A percentile compares a stretch with the other conserved stretches of the same genome.
These are phyloP conservation scores for Euphorbia lathyris DNA, from an alignment of 345 rosid genomes.

Conservation along the genomic window DNA sequence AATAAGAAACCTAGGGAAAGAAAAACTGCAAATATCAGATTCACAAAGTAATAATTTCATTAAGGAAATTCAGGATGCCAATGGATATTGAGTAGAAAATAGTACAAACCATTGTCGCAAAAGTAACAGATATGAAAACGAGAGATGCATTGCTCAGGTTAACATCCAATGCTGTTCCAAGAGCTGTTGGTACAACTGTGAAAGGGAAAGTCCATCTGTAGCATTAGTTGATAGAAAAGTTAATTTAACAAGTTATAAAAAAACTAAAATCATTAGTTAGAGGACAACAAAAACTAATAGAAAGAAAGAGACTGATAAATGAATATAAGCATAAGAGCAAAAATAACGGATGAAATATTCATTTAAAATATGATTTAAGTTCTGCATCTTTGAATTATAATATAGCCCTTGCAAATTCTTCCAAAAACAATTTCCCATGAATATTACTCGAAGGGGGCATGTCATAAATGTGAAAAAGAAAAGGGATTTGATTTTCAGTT, in stretches of 20 bases:
- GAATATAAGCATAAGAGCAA: background rate
- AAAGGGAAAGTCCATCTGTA: constrained; percentile 80
- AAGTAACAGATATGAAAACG: constrained; percentile 95
- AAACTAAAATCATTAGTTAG: constrained; percentile 3
- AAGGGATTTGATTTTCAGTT: background rate
- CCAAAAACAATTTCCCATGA: background rate
- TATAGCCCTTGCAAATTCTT: background rate
- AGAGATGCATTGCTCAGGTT: constrained; percentile 96
- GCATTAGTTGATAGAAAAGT: constrained; percentile 69
- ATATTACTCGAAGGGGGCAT: background rate
- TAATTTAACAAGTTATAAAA: constrained; percentile 34
- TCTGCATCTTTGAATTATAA: background rate
- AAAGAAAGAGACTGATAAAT: background rate
- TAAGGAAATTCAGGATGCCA: background rate
- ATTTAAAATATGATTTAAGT: background rate
- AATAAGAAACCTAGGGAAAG: constrained; percentile 12
- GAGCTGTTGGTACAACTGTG: constrained; percentile 99
- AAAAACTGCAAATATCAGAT: constrained; percentile 11
- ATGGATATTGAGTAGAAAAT: background rate
- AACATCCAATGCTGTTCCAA: constrained; percentile 96
- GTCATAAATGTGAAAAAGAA: background rate
- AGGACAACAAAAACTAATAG: background rate
- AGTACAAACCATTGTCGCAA: constrained; percentile 93
- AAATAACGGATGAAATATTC: background rate
- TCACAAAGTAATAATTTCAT: background rate